phyloP scores from a whole-genome alignment of 164 flowering plant genomes.

The Euptelea pleiosperma region DNA sequence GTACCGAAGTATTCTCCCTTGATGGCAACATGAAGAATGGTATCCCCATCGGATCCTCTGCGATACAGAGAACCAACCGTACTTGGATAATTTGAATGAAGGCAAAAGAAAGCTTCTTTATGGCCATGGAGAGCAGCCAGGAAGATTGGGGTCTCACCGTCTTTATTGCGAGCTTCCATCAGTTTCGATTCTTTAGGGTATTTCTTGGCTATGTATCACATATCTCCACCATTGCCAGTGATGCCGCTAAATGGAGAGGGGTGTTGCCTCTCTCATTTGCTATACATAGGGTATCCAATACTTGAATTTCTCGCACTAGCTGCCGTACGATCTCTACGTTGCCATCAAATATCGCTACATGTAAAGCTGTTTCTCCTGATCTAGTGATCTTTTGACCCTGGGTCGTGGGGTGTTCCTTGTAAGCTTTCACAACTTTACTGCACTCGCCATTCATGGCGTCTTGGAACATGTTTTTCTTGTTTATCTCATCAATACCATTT shows the following conservation, averaged over 20 bases:
- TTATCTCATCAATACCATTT: neutral
- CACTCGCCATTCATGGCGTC: slow-evolving; percentile 24
- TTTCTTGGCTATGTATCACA: slow-evolving; percentile 7
- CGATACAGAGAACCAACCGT: neutral
- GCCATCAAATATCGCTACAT: slow-evolving; percentile 26
- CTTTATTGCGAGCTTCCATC: slow-evolving; percentile 6
- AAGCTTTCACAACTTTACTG: slow-evolving; percentile 16
- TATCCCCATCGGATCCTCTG: slow-evolving; percentile 24
- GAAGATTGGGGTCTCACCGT: slow-evolving; percentile 25
- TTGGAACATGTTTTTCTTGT: slow-evolving; percentile 3
- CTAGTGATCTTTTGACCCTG: slow-evolving; percentile 16
- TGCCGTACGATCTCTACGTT: slow-evolving; percentile 8
- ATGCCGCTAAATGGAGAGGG: slow-evolving; percentile 26
- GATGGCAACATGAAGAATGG: slow-evolving; percentile 27
- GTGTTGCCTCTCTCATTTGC: slow-evolving; percentile 22
- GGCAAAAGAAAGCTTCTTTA: slow-evolving; percentile 11
- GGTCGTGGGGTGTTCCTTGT: neutral
- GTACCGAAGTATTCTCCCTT: slow-evolving; percentile 22
- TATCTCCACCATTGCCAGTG: slow-evolving; percentile 16
- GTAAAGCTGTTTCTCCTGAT: slow-evolving; percentile 32
- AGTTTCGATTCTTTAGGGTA: slow-evolving; percentile 5
- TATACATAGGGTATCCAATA: neutral
- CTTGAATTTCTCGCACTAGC: slow-evolving; percentile 8
- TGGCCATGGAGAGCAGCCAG: slow-evolving; percentile 18
- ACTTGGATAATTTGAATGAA: neutral